Evolutionary conservation across 2,329 filamentous ascomycete species (phyloP), one percentile per base, ranked within the genome.

Genomic region (Teratosphaeria nubilosa): DNA sequence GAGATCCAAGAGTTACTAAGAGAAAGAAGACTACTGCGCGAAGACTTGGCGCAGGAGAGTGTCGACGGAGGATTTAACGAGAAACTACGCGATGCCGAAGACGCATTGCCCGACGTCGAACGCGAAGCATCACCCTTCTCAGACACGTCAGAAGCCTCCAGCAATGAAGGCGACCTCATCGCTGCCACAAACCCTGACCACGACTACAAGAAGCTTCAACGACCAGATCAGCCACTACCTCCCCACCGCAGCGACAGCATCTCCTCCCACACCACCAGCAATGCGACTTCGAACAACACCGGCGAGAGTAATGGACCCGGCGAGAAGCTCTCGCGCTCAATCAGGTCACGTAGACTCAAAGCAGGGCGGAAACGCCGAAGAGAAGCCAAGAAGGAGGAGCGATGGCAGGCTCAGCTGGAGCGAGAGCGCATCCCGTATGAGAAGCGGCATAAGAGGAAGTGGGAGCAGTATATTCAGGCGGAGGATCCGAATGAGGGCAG

Each of bases 1-100:
- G 92, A 97, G 72, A 81, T 95, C 24, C 86, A 94, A 68, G 75
- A 82, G 13, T 76, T 95, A 45, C 76, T 88, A 27, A 82, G 83
- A 61, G 76, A 80, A 45, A 55, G 63, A 41, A 53, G 59, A 51
- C 56, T 57, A 34, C 58, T 60, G 41, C 51, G 54, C 27, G 61
- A 64, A 53, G 59, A 34, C 7, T 50, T 22, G 30, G 22, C 30
- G 13, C 13, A 30, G 30, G 25, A 53, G 7, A 7, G 27, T 30
- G 51, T 13, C 51, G 20, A 25, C 51, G 30, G 16, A 22, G 7
- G 13, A 13, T 37, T 4, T 16, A 6, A 30, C 13, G n/a, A 48
- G 41, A 7, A 22, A n/a, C 5, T 20, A 7, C 4, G n/a, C 16
- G 41, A 48, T 10, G 20, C 9, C 41, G 41, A 48, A 1, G 41